Base-by-base conservation (phyloP, 768 basidiomycete species). In the Termitomyces sp. region DNA sequence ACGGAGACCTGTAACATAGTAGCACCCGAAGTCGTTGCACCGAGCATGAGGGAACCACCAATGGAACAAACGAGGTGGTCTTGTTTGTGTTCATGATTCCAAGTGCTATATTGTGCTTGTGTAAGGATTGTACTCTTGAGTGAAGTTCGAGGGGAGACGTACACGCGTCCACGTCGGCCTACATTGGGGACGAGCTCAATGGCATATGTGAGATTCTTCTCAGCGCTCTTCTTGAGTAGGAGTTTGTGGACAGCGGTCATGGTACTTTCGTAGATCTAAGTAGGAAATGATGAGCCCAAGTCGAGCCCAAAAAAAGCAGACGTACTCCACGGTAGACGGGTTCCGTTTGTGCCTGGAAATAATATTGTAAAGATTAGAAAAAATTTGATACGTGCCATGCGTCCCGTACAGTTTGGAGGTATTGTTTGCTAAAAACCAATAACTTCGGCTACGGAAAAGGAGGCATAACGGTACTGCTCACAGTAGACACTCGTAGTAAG, bases 21-120 rank as follows among this genome's bases (percentile, higher is more conserved):
- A 2, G 81, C 77, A 28, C 83, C 87, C 0, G 80, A 74, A 2
- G 79, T 83, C 0, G 85, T 87, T 10, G 93, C 88, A 26, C 96
- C 94, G 1, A 98, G 77, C 78, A 98, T 84, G 56, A 98, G 82
- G 0, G 90, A 89, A 1, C 93, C 96, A 43, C 86, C 93, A 42
- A 98, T 74, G 82, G 97, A 98, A 71, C 96, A 98, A 2, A 90
- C 94, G 21, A 98, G 83, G 66, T 98, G 95, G 65, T 98, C 96
- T 73, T 98, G 96, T 66, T 97, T 96, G 10, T 88, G 88, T 17
- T 76, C 74, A 26, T 87, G 70, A 19, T 78, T 77, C 90, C 89
- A 94, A 44, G 72, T 69, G 15, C 91, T 90, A 60, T 56, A 19
- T 37, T 30, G n/a, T 19, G 28, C 10, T 6, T 11, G 21, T 14